phyloP scores from a whole-genome alignment of 2,329 filamentous ascomycete species.

The Bipolaris sorokiniana region DNA sequence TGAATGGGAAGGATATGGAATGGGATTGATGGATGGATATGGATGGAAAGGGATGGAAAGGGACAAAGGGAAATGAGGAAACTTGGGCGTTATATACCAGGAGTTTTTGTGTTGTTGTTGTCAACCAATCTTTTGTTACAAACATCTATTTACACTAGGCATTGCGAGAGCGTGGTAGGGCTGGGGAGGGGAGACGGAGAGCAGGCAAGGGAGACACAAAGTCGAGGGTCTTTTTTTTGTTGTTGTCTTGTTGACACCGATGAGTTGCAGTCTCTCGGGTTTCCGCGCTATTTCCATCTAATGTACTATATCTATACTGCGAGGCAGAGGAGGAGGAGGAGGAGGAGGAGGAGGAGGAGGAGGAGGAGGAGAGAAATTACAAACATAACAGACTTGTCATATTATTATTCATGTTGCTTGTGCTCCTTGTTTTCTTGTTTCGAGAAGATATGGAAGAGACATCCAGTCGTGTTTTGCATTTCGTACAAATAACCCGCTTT shows the following conservation, averaged over 20 bases:
- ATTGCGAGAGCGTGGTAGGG: neutral
- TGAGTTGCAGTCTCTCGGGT: neutral
- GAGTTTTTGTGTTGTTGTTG: neutral
- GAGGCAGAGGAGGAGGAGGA: neutral
- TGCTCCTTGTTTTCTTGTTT: too few relatives aligned
- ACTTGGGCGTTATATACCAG: slow-evolving; percentile 5
- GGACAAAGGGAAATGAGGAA: neutral
- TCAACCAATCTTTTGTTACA: neutral
- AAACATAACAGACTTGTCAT: neutral
- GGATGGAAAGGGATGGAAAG: neutral
- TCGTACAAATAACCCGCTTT: too few relatives aligned
- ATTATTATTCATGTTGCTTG: too few relatives aligned
- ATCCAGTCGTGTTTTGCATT: too few relatives aligned
- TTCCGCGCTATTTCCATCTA: neutral
- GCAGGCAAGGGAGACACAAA: neutral
- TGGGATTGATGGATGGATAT: neutral
- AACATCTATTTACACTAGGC: too few relatives aligned
- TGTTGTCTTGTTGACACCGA: neutral
- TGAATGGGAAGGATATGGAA: neutral
- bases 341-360: neutral
- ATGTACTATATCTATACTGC: neutral
- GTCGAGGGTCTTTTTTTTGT: neutral
- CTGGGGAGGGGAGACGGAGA: neutral
- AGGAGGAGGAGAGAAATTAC: neutral
- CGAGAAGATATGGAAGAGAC: too few relatives aligned